Evolutionary conservation across 768 basidiomycete genomes (phyloP).

Genomic region (Tylopilus sp.): DNA sequence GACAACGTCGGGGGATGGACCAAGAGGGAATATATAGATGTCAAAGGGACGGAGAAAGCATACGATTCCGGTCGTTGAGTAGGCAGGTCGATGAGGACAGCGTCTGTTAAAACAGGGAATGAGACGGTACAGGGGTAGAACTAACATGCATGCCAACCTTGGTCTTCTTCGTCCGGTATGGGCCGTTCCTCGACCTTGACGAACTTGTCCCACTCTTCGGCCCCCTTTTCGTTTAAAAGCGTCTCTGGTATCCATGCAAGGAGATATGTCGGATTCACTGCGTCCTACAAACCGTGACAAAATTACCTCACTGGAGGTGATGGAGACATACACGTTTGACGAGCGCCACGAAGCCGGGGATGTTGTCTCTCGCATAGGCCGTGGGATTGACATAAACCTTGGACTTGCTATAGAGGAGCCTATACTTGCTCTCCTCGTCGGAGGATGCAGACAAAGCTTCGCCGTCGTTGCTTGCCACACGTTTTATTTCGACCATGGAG

Average conservation of each 20-base stretch:
- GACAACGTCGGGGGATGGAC: conserved; percentile 81
- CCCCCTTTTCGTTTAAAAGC: conserved; percentile 76
- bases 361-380: conserved; percentile 86
- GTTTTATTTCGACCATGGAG: conserved; percentile 79
- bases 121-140: neutral
- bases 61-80: conserved; percentile 84
- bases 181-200: conserved; percentile 75
- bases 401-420: conserved; percentile 85
- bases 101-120: conserved; percentile 46
- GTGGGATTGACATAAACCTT: conserved; percentile 97
- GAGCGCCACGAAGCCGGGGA: conserved; percentile 88
- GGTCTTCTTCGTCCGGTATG: conserved; percentile 59
- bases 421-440: conserved; percentile 59
- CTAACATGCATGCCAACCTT: conserved; percentile 48
- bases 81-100: conserved; percentile 82
- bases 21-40: conserved; percentile 85
- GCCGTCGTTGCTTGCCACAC: conserved; percentile 25
- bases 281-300: conserved; percentile 49
- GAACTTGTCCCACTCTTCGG: conserved; percentile 88
- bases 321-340: conserved; percentile 72
- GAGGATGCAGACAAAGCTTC: conserved; percentile 6
- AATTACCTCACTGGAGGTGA: conserved; percentile 1
- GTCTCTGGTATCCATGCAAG: conserved; percentile 94
- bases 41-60: conserved; percentile 91
- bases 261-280: conserved; percentile 69